A percentile compares a stretch with the other conserved stretches of the same genome.
Conservation (phyloP, 2,329 filamentous ascomycete species). For the Cladosporium velox region DNA sequence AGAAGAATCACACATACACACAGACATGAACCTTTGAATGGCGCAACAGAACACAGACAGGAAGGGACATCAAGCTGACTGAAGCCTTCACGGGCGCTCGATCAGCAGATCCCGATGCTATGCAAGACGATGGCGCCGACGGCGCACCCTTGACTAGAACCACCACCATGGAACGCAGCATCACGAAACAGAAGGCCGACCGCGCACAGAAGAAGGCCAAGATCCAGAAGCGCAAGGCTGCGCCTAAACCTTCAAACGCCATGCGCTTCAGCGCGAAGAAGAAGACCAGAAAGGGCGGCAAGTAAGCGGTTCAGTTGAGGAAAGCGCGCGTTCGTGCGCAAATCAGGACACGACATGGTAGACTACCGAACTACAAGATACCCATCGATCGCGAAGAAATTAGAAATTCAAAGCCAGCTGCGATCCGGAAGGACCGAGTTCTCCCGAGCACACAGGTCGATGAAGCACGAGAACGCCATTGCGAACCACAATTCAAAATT, state of each 20-base stretch:
- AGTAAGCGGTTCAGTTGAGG: background rate
- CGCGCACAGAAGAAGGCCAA: conserved; percentile 17
- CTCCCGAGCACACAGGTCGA: background rate
- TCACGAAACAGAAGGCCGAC: conserved; percentile 20
- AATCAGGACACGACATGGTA: conserved; percentile 2
- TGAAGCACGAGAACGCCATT: background rate
- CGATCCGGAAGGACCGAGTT: background rate
- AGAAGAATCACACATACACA: background rate
- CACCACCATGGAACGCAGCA: conserved; percentile 18
- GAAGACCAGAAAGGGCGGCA: conserved; percentile 20
- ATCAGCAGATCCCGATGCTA: conserved; percentile 22
- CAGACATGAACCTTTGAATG: background rate
- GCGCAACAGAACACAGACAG: background rate
- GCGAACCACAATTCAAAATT: background rate
- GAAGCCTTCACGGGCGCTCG: conserved; percentile 16
- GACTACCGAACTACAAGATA: conserved; percentile 10
- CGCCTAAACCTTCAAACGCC: conserved; percentile 15
- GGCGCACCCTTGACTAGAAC: conserved; percentile 19
- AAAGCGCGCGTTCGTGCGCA: background rate
- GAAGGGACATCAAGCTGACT: conserved; percentile 19
- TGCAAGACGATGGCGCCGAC: conserved; percentile 20
- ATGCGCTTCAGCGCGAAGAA: conserved; percentile 14
- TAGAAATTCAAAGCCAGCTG: background rate
- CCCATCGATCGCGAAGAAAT: conserved; percentile 9
- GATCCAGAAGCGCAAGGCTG: conserved; percentile 18